Percentiles rank a stretch among this genome's conserved stretches.
Conservation (phyloP, 2,329 filamentous ascomycete genomes). For the Penicillium sp. region DNA sequence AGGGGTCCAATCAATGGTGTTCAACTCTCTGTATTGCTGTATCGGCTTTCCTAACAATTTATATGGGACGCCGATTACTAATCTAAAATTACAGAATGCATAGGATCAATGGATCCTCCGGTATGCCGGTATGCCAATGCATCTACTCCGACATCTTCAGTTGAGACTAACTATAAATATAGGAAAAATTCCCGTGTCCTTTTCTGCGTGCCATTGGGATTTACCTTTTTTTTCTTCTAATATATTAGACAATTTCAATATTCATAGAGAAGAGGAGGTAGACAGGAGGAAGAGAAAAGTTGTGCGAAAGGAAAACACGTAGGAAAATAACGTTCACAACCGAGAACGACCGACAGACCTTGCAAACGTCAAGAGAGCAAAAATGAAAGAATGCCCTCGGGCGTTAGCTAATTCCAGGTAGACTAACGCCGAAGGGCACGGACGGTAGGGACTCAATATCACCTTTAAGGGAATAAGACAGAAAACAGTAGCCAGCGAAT, state of each 20-base stretch:
- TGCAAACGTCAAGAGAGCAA: background rate
- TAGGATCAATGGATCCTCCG: too few relatives aligned
- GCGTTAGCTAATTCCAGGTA: background rate
- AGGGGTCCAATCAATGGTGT: too few relatives aligned
- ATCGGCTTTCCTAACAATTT: too few relatives aligned
- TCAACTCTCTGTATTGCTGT: too few relatives aligned
- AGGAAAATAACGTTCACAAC: background rate
- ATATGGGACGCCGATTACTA: too few relatives aligned
- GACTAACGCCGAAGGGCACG: background rate
- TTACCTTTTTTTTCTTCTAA: background rate
- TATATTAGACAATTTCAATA: too few relatives aligned
- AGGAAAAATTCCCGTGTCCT: background rate
- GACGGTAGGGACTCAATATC: background rate
- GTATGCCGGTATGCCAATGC: too few relatives aligned
- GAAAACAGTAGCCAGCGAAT: too few relatives aligned
- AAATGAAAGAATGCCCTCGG: background rate
- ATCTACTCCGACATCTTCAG: too few relatives aligned
- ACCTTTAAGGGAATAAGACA: too few relatives aligned
- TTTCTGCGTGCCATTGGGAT: background rate
- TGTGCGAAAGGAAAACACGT: background rate
- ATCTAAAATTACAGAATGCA: too few relatives aligned
- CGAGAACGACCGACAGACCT: background rate
- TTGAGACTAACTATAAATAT: too few relatives aligned
- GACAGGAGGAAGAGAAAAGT: background rate
- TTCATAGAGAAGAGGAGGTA: background rate